Percentiles rank a stretch among this genome's conserved stretches.
phyloP scores from a whole-genome alignment of 2,329 filamentous ascomycete genomes.

The Sporothrix brasiliensis region DNA sequence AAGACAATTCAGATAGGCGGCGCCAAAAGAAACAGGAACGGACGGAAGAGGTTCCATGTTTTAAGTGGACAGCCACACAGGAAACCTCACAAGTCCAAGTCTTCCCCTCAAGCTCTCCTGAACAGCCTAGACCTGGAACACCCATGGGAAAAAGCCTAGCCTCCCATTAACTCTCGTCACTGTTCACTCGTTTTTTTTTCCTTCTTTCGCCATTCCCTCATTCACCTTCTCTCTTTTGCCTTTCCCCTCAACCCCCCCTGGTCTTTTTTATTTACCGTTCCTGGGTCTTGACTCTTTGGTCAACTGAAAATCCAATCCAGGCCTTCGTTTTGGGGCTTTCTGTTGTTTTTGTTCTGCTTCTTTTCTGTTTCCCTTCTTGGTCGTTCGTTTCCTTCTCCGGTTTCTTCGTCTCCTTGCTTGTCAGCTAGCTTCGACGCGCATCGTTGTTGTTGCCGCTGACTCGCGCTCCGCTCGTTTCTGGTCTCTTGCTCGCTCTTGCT shows the following conservation, averaged over 20 bases:
- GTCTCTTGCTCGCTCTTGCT: conserved; percentile 25
- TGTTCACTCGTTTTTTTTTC: conserved; percentile 10
- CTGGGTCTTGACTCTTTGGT: conserved; percentile 6
- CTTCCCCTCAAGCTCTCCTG: conserved; percentile 1
- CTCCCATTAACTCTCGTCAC: conserved; percentile 15
- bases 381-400: conserved; percentile 25
- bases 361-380: conserved; percentile 14
- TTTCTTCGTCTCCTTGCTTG: neutral
- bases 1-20: neutral
- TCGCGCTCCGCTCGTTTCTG: conserved; percentile 24
- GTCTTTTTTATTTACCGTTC: conserved; percentile 18
- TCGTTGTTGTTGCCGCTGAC: conserved; percentile 4
- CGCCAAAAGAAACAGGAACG: conserved; percentile 1
- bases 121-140: conserved; percentile 7
- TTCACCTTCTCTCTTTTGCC: conserved; percentile 1
- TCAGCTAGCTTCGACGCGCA: conserved; percentile 12
- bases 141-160: conserved; percentile 24
- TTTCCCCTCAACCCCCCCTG: conserved; percentile 16
- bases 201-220: conserved; percentile 14
- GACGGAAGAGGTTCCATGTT: neutral
- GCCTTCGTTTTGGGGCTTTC: neutral
- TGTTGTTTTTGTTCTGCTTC: neutral
- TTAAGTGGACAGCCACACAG: neutral
- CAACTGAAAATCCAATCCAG: conserved; percentile 2
- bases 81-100: neutral